Base-by-base conservation (phyloP, 2,329 filamentous ascomycete species). In the Nothomitra cinnamomea region DNA sequence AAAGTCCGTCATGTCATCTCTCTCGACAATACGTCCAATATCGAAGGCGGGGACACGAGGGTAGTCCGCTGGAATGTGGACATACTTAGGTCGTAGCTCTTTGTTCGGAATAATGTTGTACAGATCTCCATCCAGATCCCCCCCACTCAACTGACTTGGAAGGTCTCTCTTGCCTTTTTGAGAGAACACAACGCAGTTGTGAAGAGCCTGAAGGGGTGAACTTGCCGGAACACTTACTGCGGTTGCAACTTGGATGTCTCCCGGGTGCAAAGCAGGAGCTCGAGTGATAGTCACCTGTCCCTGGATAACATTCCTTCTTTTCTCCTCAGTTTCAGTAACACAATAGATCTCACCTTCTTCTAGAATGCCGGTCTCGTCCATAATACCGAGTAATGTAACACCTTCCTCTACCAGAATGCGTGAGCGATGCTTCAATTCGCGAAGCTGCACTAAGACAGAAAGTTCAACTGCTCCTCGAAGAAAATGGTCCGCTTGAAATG, bases 81-180 rank as follows among this genome's bases (percentile, higher is more conserved):
- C 69, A 0, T 55, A 60, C 3, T 61, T 63, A 0, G 76, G 72
- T 1, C 74, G 64, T 0, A 80, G 70, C 0, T 64, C 61, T 0
- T 65, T 59, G 58, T 94, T 86, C 73, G 78, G 92, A 49, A 94
- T 85, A 51, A 94, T 68, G 58, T 87, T 83, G 65, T 85, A 94
- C 0, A 86, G 68, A 63, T 95, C 88, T 0, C 87, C 87, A 58
- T 92, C 87, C 0, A 94, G 73, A 63, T 94, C 87, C 0, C 87
- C 87, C 1, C 87, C 87, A 53, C 83, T 83, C 0, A 94, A 71
- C 64, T 83, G 76, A 56, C 85, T 90, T 0, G 87, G 86, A 0
- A 94, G 69, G 61, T 94, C 87, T 15, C 87, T 77, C 0, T 60
- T 24, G 0, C 88, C 87, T 42, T 76, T 71, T 54, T 80, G 78